These are phyloP conservation scores for Peronospora destructor DNA, from an alignment of 352 stramenopile species.

Conservation along the genomic window DNA sequence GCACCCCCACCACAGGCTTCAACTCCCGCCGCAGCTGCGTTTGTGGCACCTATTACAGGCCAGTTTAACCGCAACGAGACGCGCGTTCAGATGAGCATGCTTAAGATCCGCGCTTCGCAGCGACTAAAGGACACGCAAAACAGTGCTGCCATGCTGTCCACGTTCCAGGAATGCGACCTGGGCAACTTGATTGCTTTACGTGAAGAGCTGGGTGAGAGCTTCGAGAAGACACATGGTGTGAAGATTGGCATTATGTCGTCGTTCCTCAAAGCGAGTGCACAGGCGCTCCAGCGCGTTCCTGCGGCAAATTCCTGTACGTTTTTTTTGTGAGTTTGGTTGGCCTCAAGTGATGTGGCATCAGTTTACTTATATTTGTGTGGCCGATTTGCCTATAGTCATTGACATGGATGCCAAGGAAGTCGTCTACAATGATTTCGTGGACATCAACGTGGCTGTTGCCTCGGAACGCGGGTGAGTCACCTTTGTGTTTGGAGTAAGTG, in stretches of 20 bases:
- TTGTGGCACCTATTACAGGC: constrained; percentile 13
- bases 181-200: constrained; percentile 91
- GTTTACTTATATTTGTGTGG: constrained; percentile 9
- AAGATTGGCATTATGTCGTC: constrained; percentile 98
- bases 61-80: constrained; percentile 65
- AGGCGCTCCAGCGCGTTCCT: constrained; percentile 89
- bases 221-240: constrained; percentile 95
- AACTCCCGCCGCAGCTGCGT: constrained; percentile 24
- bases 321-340: neutral
- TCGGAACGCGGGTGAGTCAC: constrained; percentile 80
- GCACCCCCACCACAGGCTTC: constrained; percentile 22
- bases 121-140: constrained; percentile 98
- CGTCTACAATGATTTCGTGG: constrained; percentile 97
- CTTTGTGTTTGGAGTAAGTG: neutral
- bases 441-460: constrained; percentile 97
- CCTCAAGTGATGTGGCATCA: neutral
- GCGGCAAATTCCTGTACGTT: constrained; percentile 93
- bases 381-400: constrained; percentile 64
- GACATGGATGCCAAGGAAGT: constrained; percentile 98
- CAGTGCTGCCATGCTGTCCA: constrained; percentile 96
- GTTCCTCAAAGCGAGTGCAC: constrained; percentile 95
- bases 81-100: constrained; percentile 92
- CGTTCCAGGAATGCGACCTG: constrained; percentile 99
- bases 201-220: constrained; percentile 88
- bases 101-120: constrained; percentile 92